A percentile compares a stretch with the other conserved stretches of the same genome.
Conservation (phyloP, 306 rosid genomes). For the Fragaria nilgerrensis region DNA sequence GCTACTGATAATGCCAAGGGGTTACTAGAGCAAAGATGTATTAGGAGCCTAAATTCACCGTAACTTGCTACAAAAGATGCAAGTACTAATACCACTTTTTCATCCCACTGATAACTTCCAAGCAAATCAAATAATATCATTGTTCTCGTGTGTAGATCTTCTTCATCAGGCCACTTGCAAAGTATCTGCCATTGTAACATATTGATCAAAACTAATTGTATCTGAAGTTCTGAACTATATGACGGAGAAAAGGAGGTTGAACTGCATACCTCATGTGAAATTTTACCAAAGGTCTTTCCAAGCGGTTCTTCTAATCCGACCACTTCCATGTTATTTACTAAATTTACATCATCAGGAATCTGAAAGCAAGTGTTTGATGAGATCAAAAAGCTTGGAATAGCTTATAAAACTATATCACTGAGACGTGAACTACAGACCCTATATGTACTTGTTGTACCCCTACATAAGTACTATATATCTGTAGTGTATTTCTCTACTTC, state of each 20-base stretch:
- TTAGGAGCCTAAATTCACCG: constrained; percentile 51
- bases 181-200: constrained; percentile 39
- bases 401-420: not conserved
- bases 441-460: not conserved
- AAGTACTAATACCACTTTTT: constrained; percentile 53
- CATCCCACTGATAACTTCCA: constrained; percentile 55
- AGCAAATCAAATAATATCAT: constrained; percentile 55
- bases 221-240: not conserved
- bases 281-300: constrained; percentile 30
- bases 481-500: not conserved
- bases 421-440: not conserved
- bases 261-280: constrained; percentile 50
- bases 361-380: constrained; percentile 32
- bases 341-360: constrained; percentile 44
- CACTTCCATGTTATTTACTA: constrained; percentile 31
- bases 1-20: constrained; percentile 43
- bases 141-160: constrained; percentile 37
- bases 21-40: constrained; percentile 31
- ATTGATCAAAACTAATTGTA: not conserved
- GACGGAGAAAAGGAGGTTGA: constrained; percentile 4
- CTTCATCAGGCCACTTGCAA: constrained; percentile 41
- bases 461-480: not conserved
- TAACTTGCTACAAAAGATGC: constrained; percentile 55
- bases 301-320: constrained; percentile 35
- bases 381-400: not conserved